A percentile compares a stretch with the other conserved stretches of the same genome.
Conservation (phyloP, 768 basidiomycete genomes). For the Leucocoprinus leucothites region DNA sequence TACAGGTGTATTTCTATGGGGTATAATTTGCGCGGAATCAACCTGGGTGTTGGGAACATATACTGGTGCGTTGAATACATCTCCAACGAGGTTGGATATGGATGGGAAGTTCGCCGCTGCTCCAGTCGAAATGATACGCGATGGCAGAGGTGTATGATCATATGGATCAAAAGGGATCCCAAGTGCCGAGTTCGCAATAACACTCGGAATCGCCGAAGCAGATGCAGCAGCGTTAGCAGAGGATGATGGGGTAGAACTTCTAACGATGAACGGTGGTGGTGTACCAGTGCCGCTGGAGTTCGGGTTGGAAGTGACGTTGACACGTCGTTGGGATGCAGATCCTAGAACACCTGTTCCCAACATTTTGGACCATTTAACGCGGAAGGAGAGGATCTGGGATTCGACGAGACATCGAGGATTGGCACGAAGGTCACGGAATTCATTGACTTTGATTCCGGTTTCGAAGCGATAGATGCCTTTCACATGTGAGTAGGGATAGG, state of each 20-base stretch:
- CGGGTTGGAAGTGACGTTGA: not conserved
- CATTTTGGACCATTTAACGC: constrained; percentile 79
- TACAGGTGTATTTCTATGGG: constrained; percentile 74
- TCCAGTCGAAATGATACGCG: constrained; percentile 67
- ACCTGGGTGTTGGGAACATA: constrained; percentile 73
- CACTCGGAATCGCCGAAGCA: constrained; percentile 28
- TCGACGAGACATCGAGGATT: constrained; percentile 87
- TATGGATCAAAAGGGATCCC: constrained; percentile 80
- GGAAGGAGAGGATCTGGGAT: constrained; percentile 76
- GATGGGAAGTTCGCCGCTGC: constrained; percentile 84
- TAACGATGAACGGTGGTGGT: constrained; percentile 28
- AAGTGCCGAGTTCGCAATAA: constrained; percentile 24
- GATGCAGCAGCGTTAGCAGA: not conserved
- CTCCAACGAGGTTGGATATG: constrained; percentile 74
- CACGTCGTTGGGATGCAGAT: constrained; percentile 26
- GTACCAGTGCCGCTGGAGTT: constrained; percentile 21
- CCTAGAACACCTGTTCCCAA: constrained; percentile 66
- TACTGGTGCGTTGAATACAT: constrained; percentile 81
- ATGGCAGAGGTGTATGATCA: constrained; percentile 62
- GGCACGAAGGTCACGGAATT: constrained; percentile 85
- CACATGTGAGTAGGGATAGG: constrained; percentile 70
- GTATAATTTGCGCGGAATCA: constrained; percentile 68
- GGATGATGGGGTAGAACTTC: constrained; percentile 18
- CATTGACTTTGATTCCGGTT: constrained; percentile 82
- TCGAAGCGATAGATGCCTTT: constrained; percentile 89